Percentiles rank a stretch among this genome's conserved stretches.
Conservation (phyloP, 331 rosid species). For the Rhamnella rubrinervis region DNA sequence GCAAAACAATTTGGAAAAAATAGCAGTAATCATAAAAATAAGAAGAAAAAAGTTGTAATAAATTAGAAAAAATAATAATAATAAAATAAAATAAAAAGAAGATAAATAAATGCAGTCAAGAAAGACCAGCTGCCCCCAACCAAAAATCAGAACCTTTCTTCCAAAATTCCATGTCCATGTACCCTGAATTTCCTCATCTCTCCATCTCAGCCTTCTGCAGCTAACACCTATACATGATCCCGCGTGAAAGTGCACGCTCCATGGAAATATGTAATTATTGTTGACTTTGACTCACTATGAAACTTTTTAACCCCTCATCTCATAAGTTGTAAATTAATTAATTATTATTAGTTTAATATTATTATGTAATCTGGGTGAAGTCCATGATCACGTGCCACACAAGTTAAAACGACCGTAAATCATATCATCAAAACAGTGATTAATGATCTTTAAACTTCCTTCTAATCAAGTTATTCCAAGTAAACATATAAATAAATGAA, state of each 20-base stretch:
- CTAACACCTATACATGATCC: neutral
- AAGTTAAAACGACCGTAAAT: no score
- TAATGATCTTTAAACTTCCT: no score
- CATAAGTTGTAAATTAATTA: no score
- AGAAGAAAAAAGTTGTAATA: neutral
- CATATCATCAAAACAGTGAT: no score
- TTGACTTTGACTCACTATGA: no score
- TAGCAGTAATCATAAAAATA: no score
- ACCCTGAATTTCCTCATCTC: slow-evolving; percentile 20
- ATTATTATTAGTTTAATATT: no score
- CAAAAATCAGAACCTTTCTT: slow-evolving; percentile 17
- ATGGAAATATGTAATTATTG: neutral
- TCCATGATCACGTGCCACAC: no score
- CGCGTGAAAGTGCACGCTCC: slow-evolving; percentile 6
- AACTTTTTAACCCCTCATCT: no score
- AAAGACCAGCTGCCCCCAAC: slow-evolving; percentile 38
- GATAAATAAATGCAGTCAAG: slow-evolving; percentile 30
- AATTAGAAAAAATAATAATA: neutral
- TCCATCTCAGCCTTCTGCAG: neutral
- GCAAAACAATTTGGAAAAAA: neutral
- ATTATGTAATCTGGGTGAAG: no score
- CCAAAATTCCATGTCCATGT: slow-evolving; percentile 27
- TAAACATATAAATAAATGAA: no score
- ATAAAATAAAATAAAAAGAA: neutral
- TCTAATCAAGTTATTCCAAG: no score